Base-by-base conservation (phyloP, 805 yeast species). In the Yarrowia bubula region DNA sequence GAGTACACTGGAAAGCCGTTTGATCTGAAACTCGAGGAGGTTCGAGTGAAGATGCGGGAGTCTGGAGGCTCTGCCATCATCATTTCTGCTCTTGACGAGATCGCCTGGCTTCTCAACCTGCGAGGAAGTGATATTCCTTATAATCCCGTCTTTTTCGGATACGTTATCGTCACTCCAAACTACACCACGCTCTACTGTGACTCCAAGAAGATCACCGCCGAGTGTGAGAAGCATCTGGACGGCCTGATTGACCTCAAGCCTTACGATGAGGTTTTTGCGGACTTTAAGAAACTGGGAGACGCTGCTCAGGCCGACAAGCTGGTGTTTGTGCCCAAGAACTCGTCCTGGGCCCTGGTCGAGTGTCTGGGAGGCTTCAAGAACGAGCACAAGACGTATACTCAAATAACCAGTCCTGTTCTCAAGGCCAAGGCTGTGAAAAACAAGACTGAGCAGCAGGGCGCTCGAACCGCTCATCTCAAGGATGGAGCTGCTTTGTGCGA, bases 91-190 rank as follows among this genome's bases (percentile, higher is more conserved):
- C 76, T 92, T 62, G 98, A 93, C 77, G 97, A 92, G 70, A 84
- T 92, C 68, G 95, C 96, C 8, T 92, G 97, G 97, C 76, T 92
- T 47, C 82, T 92, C 72, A 93, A 93, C 72, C 77, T 93, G 65
- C 84, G 99, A 68, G 90, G 92, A 5, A 83, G 81, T 22, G 98
- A 93, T 74, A 87, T 93, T 66, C 87, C 86, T 4, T 93, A 82
- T 73, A 87, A 88, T 71, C 98, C 98, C 0, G 93, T 92, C 1
- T 95, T 93, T 74, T 91, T 86, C 75, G 80, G 92, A 8, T 89
- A 86, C 70, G 78, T 84, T 1, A 74, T 87, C 10, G 78, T 87
- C 35, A 76, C 82, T 15, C 77, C 72, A 11, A 51, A 64, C 22
- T 51, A 63, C 3, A 83, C 86, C 1, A 71, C 73, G 4, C 76